Conservation (phyloP, 352 stramenopile genomes). For the Globisporangium uncinulatum region DNA sequence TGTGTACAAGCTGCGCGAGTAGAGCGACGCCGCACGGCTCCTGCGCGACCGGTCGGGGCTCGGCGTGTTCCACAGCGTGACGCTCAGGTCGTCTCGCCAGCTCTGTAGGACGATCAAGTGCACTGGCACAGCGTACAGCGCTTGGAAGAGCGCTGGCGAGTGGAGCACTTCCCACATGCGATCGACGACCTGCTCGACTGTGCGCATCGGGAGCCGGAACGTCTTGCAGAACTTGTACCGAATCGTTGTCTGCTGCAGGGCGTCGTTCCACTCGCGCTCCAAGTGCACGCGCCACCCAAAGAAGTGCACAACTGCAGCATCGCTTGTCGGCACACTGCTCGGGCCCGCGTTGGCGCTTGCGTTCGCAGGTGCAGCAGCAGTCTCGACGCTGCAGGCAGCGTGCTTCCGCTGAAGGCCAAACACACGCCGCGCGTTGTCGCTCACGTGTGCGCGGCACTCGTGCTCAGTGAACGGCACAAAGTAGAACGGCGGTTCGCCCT, state of each 20-base stretch:
- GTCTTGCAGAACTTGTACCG: constrained; percentile 10
- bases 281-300: constrained; percentile 3
- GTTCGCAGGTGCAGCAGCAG: no score
- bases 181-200: neutral
- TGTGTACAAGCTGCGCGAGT: neutral
- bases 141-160: constrained; percentile 5
- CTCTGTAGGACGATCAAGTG: constrained; percentile 5
- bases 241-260: neutral
- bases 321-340: no score
- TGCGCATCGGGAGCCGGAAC: constrained; percentile 1
- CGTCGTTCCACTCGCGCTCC: neutral
- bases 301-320: constrained; percentile 1
- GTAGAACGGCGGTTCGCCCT: constrained; percentile 4
- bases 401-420: neutral
- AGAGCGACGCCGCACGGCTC: constrained; percentile 2
- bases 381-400: neutral
- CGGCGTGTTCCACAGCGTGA: constrained; percentile 7
- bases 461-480: constrained; percentile 7
- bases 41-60: neutral
- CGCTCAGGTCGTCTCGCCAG: constrained; percentile 6
- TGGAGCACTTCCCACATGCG: constrained; percentile 9
- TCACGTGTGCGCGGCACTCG: constrained; percentile 4
- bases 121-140: constrained; percentile 3
- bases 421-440: neutral
- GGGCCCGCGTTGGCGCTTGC: neutral